Evolutionary conservation across 306 rosid species (phyloP).

Genomic region (Cicer arietinum): DNA sequence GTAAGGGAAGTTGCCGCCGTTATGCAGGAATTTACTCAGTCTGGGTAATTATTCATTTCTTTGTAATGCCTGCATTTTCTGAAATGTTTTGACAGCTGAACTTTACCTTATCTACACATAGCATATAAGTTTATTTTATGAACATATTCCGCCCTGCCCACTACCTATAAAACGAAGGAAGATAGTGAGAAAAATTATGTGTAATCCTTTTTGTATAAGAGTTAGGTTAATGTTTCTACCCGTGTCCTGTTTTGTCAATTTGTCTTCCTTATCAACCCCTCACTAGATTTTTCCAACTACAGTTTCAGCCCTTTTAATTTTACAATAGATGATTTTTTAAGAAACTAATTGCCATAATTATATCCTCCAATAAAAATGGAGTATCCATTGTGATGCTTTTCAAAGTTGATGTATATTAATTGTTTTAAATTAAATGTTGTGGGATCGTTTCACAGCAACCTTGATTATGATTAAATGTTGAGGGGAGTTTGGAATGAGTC

Average conservation of each 20-base stretch:
- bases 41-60: slow-evolving; percentile 67
- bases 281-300: background rate
- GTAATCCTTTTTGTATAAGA: background rate
- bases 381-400: background rate
- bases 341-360: background rate
- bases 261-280: slow-evolving; percentile 14
- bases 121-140: background rate
- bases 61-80: background rate
- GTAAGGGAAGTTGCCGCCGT: slow-evolving; percentile 96
- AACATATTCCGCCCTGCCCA: background rate
- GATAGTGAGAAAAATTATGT: background rate
- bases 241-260: slow-evolving; percentile 37
- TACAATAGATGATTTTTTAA: background rate
- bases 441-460: background rate
- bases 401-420: slow-evolving; percentile 3
- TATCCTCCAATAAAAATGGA: background rate
- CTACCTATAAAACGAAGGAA: background rate
- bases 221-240: too few relatives aligned
- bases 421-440: background rate
- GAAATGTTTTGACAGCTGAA: slow-evolving; percentile 1
- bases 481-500: background rate
- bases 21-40: slow-evolving; percentile 98
- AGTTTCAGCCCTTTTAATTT: slow-evolving; percentile 3
- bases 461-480: slow-evolving; percentile 11
- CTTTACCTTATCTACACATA: slow-evolving; percentile 2